Conservation (phyloP, 352 stramenopile genomes). For the Detonula confervacea region DNA sequence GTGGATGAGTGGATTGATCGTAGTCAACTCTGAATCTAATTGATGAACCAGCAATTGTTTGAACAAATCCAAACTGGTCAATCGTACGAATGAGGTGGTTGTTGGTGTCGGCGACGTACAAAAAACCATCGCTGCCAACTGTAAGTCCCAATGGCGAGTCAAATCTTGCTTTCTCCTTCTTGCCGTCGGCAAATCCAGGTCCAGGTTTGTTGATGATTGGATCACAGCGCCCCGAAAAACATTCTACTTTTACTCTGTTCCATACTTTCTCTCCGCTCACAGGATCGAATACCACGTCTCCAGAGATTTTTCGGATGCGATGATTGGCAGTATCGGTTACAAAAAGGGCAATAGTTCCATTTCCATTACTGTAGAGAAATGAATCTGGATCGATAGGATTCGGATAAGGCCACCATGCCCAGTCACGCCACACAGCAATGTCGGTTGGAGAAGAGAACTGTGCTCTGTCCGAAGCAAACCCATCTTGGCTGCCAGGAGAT, state of each 20-base stretch:
- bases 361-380: constrained; percentile 48
- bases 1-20: constrained; percentile 48
- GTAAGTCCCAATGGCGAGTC: constrained; percentile 91
- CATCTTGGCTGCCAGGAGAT: constrained; percentile 62
- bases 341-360: constrained; percentile 62
- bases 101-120: constrained; percentile 95
- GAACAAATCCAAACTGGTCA: constrained; percentile 81
- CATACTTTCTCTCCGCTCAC: constrained; percentile 52
- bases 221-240: constrained; percentile 90
- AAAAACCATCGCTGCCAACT: constrained; percentile 83
- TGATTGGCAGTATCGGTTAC: constrained; percentile 86
- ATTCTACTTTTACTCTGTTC: constrained; percentile 82
- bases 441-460: constrained; percentile 78
- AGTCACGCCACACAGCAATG: constrained; percentile 76
- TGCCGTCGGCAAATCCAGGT: constrained; percentile 90
- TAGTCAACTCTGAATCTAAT: constrained; percentile 43
- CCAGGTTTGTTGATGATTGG: constrained; percentile 79
- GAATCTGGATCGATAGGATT: constrained; percentile 59
- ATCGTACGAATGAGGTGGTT: constrained; percentile 93
- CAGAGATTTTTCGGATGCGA: constrained; percentile 88
- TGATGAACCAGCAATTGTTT: constrained; percentile 77
- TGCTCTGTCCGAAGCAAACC: constrained; percentile 49
- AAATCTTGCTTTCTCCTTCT: constrained; percentile 87
- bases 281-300: constrained; percentile 42
- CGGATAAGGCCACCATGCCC: constrained; percentile 51